Evolutionary conservation across 2,329 filamentous ascomycete species (phyloP).

Genomic region (Myriosclerotinia curreyana): DNA sequence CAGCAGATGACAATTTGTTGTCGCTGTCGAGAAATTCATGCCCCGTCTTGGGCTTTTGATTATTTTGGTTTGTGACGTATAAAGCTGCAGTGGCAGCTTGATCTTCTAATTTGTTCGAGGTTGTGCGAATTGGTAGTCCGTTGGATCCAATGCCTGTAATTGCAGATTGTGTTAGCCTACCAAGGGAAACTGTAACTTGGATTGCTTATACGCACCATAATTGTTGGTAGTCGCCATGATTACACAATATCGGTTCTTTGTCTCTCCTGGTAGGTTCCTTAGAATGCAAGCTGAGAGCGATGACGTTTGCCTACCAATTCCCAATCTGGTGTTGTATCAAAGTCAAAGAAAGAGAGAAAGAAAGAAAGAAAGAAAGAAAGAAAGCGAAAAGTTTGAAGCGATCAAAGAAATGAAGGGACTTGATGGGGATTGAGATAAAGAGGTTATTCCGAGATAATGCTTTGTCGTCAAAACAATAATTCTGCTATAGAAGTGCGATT

Average conservation of each 20-base stretch:
- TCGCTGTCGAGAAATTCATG: conserved; percentile 46
- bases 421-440: neutral
- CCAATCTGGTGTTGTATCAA: neutral
- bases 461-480: neutral
- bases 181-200: neutral
- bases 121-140: conserved; percentile 20
- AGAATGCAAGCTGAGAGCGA: conserved; percentile 1
- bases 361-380: too few species aligned
- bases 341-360: neutral
- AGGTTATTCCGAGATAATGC: neutral
- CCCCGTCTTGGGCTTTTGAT: conserved; percentile 20
- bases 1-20: conserved; percentile 55
- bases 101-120: conserved; percentile 40
- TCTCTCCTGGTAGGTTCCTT: neutral
- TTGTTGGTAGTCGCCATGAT: conserved; percentile 7
- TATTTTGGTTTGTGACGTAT: conserved; percentile 47
- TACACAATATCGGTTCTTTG: neutral
- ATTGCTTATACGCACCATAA: conserved; percentile 3
- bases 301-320: neutral
- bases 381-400: neutral
- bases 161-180: neutral
- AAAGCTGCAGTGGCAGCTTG: conserved; percentile 60
- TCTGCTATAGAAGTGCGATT: neutral
- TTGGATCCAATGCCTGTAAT: conserved; percentile 4
- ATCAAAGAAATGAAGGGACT: neutral